phyloP scores from a whole-genome alignment of 208 protist species.

The Trichomonas vaginalis region DNA sequence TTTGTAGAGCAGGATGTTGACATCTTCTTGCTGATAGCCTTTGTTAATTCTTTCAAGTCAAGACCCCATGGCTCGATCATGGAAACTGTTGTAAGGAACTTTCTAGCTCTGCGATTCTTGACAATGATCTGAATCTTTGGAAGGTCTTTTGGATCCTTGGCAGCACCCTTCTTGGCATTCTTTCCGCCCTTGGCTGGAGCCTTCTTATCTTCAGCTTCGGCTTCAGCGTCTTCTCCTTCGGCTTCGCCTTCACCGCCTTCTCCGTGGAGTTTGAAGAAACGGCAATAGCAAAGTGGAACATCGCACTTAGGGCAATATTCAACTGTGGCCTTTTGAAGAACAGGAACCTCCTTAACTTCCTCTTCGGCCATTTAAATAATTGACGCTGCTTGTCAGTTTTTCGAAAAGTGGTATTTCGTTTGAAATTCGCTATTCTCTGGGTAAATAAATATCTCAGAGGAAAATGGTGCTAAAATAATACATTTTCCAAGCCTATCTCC shows the following conservation, averaged over 20 bases:
- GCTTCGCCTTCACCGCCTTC: background rate
- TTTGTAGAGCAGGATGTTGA: background rate
- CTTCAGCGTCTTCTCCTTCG: background rate
- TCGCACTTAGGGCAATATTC: background rate
- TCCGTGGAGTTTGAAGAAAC: background rate
- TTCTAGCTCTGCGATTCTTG: background rate
- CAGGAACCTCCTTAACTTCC: background rate
- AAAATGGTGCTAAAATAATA: no score
- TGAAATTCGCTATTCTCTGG: no score
- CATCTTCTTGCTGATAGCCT: background rate
- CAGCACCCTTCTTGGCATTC: background rate
- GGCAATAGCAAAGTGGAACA: background rate
- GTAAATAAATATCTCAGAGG: no score
- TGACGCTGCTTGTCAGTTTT: no score
- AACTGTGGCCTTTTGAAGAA: background rate
- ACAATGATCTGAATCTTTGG: background rate
- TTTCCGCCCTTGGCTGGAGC: background rate
- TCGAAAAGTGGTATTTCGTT: no score
- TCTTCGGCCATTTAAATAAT: background rate
- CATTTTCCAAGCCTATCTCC: no score
- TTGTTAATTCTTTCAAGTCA: background rate
- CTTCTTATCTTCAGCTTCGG: background rate
- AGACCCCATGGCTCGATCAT: background rate
- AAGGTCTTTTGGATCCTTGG: background rate
- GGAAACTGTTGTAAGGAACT: background rate